Evolutionary conservation across 2,329 filamentous ascomycete species (phyloP).

Genomic region (Arthrobotrys entomopaga): DNA sequence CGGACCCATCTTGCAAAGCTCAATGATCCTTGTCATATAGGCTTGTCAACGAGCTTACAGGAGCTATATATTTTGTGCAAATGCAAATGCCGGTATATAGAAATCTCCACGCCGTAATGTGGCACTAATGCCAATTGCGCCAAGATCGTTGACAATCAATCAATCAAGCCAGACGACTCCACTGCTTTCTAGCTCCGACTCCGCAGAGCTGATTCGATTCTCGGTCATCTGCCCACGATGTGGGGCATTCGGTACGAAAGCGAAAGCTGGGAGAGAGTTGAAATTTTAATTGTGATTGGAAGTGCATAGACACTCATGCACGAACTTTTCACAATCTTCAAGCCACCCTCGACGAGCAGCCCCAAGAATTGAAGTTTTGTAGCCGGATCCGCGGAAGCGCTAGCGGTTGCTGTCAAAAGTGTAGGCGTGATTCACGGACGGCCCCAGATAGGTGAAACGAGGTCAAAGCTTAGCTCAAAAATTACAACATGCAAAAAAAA

Average conservation of each 20-base stretch:
- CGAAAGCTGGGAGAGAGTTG: slow-evolving; percentile 11
- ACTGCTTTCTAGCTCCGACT: too few relatives aligned
- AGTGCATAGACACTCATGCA: slow-evolving; percentile 45
- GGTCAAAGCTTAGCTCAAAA: background rate
- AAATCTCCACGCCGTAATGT: too few relatives aligned
- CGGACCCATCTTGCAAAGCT: too few relatives aligned
- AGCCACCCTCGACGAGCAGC: slow-evolving; percentile 27
- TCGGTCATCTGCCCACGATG: slow-evolving; percentile 52
- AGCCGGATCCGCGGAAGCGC: slow-evolving; percentile 53
- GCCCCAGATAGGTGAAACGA: background rate
- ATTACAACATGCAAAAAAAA: background rate
- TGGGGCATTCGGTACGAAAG: slow-evolving; percentile 37
- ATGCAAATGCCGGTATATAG: too few relatives aligned
- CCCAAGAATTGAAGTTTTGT: slow-evolving; percentile 42
- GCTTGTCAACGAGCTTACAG: too few relatives aligned
- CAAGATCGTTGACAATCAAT: too few relatives aligned
- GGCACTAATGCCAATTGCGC: too few relatives aligned
- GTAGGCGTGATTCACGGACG: slow-evolving; percentile 29
- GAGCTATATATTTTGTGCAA: too few relatives aligned
- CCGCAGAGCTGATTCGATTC: slow-evolving; percentile 4
- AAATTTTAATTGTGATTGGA: slow-evolving; percentile 48
- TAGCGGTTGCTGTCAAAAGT: slow-evolving; percentile 30
- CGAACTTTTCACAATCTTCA: slow-evolving; percentile 34
- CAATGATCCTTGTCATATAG: too few relatives aligned
- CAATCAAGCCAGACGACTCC: background rate